phyloP scores from a whole-genome alignment of 129 eudicot genomes.

The Pittosporum tobira region DNA sequence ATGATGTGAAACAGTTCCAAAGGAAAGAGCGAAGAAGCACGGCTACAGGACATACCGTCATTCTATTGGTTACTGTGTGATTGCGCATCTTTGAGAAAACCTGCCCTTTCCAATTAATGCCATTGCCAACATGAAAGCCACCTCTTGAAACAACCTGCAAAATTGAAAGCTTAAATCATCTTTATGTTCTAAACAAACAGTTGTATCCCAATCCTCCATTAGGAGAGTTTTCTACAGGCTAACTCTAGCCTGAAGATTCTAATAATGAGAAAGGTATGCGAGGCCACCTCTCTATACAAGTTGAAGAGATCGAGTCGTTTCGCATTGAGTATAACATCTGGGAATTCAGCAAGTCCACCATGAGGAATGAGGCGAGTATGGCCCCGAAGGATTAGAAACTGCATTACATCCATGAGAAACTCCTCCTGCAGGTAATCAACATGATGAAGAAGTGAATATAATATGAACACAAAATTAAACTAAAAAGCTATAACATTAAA shows the following conservation, averaged over 20 bases:
- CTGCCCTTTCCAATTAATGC: conserved; percentile 99
- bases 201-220: background rate
- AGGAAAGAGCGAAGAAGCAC: background rate
- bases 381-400: conserved; percentile 86
- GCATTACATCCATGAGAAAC: conserved; percentile 92
- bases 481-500: background rate
- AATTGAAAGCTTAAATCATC: conserved; percentile 7
- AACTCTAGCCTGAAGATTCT: too few relatives aligned
- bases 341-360: conserved; percentile 98
- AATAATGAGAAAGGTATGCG: too few relatives aligned
- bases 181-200: background rate
- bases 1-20: background rate
- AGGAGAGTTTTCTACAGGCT: too few relatives aligned
- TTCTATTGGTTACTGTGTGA: conserved; percentile 89
- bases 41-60: conserved; percentile 83
- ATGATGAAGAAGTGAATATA: background rate
- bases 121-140: conserved; percentile 98
- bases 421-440: conserved; percentile 64
- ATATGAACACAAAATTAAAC: background rate
- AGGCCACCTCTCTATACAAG: conserved; percentile 83
- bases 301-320: conserved; percentile 91
- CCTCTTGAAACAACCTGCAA: conserved; percentile 95
- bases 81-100: conserved; percentile 99
- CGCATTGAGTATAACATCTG: conserved; percentile 94
- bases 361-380: conserved; percentile 97